These are phyloP conservation scores for Kodamaea neixiangensis DNA, from an alignment of 805 yeast species.

Conservation along the genomic window DNA sequence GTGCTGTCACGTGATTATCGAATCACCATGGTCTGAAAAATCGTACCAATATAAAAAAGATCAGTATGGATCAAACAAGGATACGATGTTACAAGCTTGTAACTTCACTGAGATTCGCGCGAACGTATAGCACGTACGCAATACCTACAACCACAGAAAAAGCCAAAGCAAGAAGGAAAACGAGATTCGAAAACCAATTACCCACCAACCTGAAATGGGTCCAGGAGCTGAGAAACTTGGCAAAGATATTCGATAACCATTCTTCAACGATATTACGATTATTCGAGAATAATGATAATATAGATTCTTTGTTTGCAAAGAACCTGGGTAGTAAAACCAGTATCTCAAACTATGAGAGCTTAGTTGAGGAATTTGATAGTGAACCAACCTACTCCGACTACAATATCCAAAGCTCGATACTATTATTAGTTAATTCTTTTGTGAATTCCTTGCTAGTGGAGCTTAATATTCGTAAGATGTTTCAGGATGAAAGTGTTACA, in stretches of 20 bases:
- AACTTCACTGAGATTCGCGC: not conserved
- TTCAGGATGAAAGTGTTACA: constrained; percentile 9
- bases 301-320: constrained; percentile 14
- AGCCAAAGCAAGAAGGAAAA: constrained; percentile 3
- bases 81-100: not conserved
- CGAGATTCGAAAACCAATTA: constrained; percentile 6
- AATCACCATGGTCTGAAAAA: not conserved
- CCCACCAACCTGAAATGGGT: constrained; percentile 4
- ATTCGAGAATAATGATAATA: constrained; percentile 11
- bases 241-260: constrained; percentile 16
- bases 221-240: constrained; percentile 11
- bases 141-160: not conserved
- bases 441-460: constrained; percentile 31
- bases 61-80: not conserved
- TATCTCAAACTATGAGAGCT: not conserved
- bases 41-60: not conserved
- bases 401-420: constrained; percentile 24
- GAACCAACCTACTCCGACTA: constrained; percentile 1
- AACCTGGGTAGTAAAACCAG: not conserved
- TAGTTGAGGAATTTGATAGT: not conserved
- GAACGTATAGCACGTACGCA: not conserved
- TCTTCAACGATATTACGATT: constrained; percentile 12
- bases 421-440: constrained; percentile 23
- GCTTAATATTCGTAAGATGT: constrained; percentile 25
- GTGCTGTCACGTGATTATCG: not conserved